phyloP scores from a whole-genome alignment of 768 basidiomycete species.

The Tulasnella sp. region DNA sequence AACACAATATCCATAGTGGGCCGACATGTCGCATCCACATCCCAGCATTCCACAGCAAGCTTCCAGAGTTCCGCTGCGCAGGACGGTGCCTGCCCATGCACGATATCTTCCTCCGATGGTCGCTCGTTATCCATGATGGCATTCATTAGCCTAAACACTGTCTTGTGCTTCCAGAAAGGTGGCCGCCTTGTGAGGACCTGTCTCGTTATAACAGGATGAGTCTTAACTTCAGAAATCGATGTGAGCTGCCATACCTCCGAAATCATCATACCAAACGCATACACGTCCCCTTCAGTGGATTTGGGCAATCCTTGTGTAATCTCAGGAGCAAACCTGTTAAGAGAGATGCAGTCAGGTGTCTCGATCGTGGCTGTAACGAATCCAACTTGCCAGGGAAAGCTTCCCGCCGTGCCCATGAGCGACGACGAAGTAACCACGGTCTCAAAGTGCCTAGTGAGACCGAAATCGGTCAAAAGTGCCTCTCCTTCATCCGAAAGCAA shows the following conservation, averaged over 20 bases:
- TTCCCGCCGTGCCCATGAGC: background rate
- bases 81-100: background rate
- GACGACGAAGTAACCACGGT: background rate
- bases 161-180: background rate
- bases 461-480: constrained; percentile 1
- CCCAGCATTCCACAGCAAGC: background rate
- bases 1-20: too few relatives aligned
- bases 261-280: constrained; percentile 2
- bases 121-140: background rate
- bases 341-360: too few relatives aligned
- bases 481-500: background rate
- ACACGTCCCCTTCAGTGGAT: background rate
- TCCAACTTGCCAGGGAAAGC: background rate
- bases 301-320: background rate
- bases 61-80: background rate
- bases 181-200: background rate
- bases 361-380: too few relatives aligned
- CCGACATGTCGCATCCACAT: background rate
- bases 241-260: background rate
- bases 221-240: background rate
- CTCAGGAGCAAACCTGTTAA: constrained; percentile 1
- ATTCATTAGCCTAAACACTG: background rate
- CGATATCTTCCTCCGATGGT: background rate
- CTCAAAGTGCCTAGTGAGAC: background rate
- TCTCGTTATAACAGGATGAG: background rate